These are phyloP conservation scores for Hygrocybe punicea DNA, from an alignment of 768 basidiomycete genomes.

Conservation along the genomic window DNA sequence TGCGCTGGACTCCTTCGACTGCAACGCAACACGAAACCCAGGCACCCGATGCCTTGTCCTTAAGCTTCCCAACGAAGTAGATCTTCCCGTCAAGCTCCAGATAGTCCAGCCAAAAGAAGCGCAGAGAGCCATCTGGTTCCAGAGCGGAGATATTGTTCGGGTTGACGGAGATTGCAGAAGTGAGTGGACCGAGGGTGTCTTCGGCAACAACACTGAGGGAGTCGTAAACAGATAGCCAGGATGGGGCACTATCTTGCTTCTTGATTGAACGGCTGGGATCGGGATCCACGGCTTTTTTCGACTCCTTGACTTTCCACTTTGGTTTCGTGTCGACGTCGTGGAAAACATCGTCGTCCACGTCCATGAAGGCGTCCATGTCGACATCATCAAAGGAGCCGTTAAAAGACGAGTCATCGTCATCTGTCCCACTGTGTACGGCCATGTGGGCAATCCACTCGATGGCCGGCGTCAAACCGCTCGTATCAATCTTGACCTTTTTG, in stretches of 20 bases:
- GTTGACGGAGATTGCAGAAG: slow-evolving; percentile 35
- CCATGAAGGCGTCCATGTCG: slow-evolving; percentile 60
- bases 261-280: background rate
- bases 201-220: slow-evolving; percentile 59
- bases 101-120: slow-evolving; percentile 96
- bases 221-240: slow-evolving; percentile 76
- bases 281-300: slow-evolving; percentile 19
- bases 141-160: slow-evolving; percentile 53
- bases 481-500: slow-evolving; percentile 56
- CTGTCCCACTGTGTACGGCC: slow-evolving; percentile 53
- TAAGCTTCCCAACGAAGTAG: slow-evolving; percentile 88
- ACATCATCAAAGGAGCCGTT: slow-evolving; percentile 55
- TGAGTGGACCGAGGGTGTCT: slow-evolving; percentile 55
- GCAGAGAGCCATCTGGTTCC: slow-evolving; percentile 79
- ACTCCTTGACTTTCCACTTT: slow-evolving; percentile 28
- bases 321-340: slow-evolving; percentile 32
- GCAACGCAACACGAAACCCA: slow-evolving; percentile 88
- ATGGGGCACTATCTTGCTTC: slow-evolving; percentile 48
- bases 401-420: slow-evolving; percentile 40
- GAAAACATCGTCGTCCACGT: slow-evolving; percentile 52
- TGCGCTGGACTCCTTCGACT: slow-evolving; percentile 81
- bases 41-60: slow-evolving; percentile 62
- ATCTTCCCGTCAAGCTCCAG: slow-evolving; percentile 82
- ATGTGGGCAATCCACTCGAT: slow-evolving; percentile 56
- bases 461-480: slow-evolving; percentile 49